Percentiles rank a stretch among this genome's conserved stretches.
Conservation (phyloP, 176 grass and related monocot species). For the Zoysia pacifica region DNA sequence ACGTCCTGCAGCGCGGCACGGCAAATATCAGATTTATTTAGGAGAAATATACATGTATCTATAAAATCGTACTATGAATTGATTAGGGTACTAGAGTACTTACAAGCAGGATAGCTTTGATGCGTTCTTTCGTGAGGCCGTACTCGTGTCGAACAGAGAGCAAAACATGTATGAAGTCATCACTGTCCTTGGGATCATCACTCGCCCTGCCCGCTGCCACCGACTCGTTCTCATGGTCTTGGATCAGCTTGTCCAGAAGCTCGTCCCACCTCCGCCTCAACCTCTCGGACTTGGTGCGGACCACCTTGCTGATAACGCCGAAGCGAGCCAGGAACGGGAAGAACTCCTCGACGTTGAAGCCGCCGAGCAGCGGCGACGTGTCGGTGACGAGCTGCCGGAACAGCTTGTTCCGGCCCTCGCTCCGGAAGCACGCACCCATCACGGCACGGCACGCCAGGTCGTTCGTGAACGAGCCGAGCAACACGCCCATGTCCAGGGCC, state of each 20-base stretch:
- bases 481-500: constrained; percentile 25
- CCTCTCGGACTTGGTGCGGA: not conserved
- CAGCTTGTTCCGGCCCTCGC: constrained; percentile 1
- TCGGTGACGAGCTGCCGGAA: not conserved
- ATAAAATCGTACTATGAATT: no score
- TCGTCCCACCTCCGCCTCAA: constrained; percentile 39
- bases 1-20: constrained; percentile 39
- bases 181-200: not conserved
- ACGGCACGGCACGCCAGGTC: constrained; percentile 39
- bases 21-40: not conserved
- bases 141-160: constrained; percentile 31
- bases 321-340: constrained; percentile 34
- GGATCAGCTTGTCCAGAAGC: constrained; percentile 33
- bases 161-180: constrained; percentile 40
- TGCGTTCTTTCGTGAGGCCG: not conserved
- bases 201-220: no score
- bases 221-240: constrained; percentile 12
- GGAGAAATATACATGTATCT: no score
- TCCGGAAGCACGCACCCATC: not conserved
- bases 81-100: not conserved
- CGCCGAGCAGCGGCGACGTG: not conserved
- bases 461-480: constrained; percentile 26
- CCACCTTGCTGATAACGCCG: constrained; percentile 13
- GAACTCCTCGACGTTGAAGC: constrained; percentile 41
- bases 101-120: constrained; percentile 46